A percentile compares a stretch with the other conserved stretches of the same genome.
These are phyloP conservation scores for Rubroboletus pulcherrimus DNA, from an alignment of 768 basidiomycete species.

Conservation along the genomic window DNA sequence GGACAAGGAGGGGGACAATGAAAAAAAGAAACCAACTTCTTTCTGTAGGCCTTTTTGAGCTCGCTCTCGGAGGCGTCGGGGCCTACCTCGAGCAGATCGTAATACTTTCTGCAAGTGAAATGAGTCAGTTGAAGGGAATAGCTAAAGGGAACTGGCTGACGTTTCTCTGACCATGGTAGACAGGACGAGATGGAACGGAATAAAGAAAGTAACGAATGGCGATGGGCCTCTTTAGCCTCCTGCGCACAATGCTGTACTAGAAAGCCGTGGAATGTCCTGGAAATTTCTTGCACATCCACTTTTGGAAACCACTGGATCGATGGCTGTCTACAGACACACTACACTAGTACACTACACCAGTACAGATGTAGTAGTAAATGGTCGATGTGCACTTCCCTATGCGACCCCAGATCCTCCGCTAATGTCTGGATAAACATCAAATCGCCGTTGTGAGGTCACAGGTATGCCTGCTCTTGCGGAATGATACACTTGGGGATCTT, in stretches of 20 bases:
- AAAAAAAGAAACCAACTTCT: constrained; percentile 55
- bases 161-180: constrained; percentile 66
- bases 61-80: constrained; percentile 78
- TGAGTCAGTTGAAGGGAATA: not conserved
- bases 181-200: constrained; percentile 7
- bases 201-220: constrained; percentile 13
- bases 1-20: not conserved
- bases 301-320: constrained; percentile 14
- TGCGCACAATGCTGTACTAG: constrained; percentile 33
- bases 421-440: constrained; percentile 88
- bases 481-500: constrained; percentile 59
- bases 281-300: constrained; percentile 22
- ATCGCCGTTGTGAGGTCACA: constrained; percentile 86
- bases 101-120: constrained; percentile 62
- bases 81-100: constrained; percentile 86
- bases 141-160: constrained; percentile 29
- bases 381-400: not conserved
- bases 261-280: constrained; percentile 33
- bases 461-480: constrained; percentile 81
- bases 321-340: not conserved
- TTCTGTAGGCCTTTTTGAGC: constrained; percentile 94
- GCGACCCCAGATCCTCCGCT: constrained; percentile 25
- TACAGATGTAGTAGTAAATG: not conserved
- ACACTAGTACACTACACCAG: not conserved
- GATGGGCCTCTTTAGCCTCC: constrained; percentile 21